Percentiles rank a stretch among this genome's conserved stretches.
phyloP scores from a whole-genome alignment of 2,329 filamentous ascomycete species.

The Purpureocillium takamizusanense region DNA sequence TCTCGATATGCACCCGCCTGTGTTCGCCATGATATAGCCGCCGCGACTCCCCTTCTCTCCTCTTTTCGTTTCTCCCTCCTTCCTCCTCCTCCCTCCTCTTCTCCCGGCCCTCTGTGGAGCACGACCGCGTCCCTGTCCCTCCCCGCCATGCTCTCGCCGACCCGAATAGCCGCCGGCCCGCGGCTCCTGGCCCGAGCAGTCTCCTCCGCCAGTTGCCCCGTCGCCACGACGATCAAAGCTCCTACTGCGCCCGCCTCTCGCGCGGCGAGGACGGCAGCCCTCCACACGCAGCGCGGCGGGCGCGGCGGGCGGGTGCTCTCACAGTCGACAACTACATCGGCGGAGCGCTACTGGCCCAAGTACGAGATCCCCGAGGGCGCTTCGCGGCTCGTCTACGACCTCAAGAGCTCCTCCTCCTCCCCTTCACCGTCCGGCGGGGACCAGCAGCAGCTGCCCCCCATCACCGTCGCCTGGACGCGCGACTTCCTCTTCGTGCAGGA shows the following conservation, averaged over 20 bases:
- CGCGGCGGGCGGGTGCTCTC: background rate
- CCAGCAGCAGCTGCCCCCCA: too few relatives aligned
- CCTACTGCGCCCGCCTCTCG: background rate
- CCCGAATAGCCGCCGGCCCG: slow-evolving; percentile 2
- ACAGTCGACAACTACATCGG: background rate
- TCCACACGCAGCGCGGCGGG: background rate
- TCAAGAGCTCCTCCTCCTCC: background rate
- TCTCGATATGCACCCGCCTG: too few relatives aligned
- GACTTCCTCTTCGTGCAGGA: slow-evolving; percentile 19
- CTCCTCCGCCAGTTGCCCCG: too few relatives aligned
- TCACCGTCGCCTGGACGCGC: slow-evolving; percentile 16
- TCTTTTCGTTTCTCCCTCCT: background rate
- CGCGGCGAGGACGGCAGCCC: background rate
- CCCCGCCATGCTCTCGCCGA: slow-evolving; percentile 1
- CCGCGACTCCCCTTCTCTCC: background rate
- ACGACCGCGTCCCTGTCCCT: too few relatives aligned
- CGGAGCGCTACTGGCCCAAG: slow-evolving; percentile 7
- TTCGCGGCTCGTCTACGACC: slow-evolving; percentile 5
- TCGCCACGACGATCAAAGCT: background rate
- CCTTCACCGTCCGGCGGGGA: background rate
- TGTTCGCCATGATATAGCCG: background rate
- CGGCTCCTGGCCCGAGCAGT: background rate
- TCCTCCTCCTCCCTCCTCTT: too few relatives aligned
- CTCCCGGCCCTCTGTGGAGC: too few relatives aligned
- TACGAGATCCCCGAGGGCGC: slow-evolving; percentile 8